phyloP scores from a whole-genome alignment of 192 early-diverging fungal genomes.

The Podila clonocystis region DNA sequence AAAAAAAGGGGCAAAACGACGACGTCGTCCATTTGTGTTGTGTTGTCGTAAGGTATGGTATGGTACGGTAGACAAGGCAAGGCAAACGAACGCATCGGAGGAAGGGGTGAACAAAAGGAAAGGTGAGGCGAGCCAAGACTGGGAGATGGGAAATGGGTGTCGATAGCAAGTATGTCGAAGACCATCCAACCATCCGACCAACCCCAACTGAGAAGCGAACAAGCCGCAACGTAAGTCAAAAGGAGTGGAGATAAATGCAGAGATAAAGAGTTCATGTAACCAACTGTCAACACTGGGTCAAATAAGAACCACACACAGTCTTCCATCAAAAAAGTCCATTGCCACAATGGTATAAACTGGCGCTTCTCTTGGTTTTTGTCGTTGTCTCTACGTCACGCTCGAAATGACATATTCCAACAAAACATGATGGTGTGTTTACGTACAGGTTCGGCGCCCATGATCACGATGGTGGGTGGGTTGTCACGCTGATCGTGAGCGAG shows the following conservation, averaged over 20 bases:
- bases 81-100: no score
- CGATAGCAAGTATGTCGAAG: no score
- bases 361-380: no score
- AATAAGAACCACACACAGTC: not conserved
- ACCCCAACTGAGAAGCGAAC: no score
- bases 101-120: no score
- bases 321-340: not conserved
- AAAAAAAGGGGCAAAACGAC: not conserved
- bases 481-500: conserved; percentile 25
- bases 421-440: conserved; percentile 12
- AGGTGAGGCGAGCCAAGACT: no score
- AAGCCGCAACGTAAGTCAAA: not conserved
- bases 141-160: no score
- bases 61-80: no score
- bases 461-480: conserved; percentile 35
- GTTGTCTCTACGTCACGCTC: not conserved
- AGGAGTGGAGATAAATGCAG: not conserved
- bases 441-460: conserved; percentile 50
- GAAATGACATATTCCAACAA: not conserved
- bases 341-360: no score
- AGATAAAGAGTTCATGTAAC: not conserved
- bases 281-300: not conserved
- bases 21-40: no score
- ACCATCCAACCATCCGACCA: no score
- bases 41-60: no score